Evolutionary conservation across 2,329 filamentous ascomycete species (phyloP), one percentile per base, ranked within the genome.

Genomic region (Sphaceloma murrayae): DNA sequence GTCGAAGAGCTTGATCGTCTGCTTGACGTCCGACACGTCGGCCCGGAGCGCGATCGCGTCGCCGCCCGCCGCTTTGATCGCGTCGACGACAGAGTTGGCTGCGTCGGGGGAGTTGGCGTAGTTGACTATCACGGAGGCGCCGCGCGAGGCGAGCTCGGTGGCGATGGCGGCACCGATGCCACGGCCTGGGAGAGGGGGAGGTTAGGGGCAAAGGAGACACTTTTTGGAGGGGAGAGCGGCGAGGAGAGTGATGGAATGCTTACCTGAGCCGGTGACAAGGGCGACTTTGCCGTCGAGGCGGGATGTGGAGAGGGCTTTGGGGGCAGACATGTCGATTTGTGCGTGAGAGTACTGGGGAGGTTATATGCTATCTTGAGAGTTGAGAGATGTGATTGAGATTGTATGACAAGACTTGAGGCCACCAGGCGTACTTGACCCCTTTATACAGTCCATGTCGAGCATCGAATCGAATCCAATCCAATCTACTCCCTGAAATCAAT

Each of bases 111-210:
- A 76, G 67, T 81, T 79, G 61, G 78, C 75, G 63, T 80, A 80
- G 72, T 79, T 80, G 59, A 80, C 73, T 48, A 77, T 71, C 43
- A 80, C 75, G 61, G 77, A 77, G 54, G 78, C 78, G 43, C 78
- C 78, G 48, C 77, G 75, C 49, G 71, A 68, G 48, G 73, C 78
- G 46, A 82, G 74, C 63, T 81, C 76, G 44, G 74, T 67, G 43
- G 78, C 78, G 69, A 82, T 81, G 53, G 75, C 74, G 43, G 73
- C 71, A 48, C 78, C 78, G 51, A 82, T 81, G 53, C 78, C 78
- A 60, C 78, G 75, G 55, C 75, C 69, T 75, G 47, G 30, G 29
- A 16, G n/a, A n/a, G n/a, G n/a, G n/a, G n/a, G n/a, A n/a, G n/a
- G n/a, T n/a, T n/a, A n/a, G n/a, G n/a, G n/a, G n/a, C n/a, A n/a